These are phyloP conservation scores for Petunia hybrid DNA, from an alignment of 305 asterid genomes.

Conservation along the genomic window DNA sequence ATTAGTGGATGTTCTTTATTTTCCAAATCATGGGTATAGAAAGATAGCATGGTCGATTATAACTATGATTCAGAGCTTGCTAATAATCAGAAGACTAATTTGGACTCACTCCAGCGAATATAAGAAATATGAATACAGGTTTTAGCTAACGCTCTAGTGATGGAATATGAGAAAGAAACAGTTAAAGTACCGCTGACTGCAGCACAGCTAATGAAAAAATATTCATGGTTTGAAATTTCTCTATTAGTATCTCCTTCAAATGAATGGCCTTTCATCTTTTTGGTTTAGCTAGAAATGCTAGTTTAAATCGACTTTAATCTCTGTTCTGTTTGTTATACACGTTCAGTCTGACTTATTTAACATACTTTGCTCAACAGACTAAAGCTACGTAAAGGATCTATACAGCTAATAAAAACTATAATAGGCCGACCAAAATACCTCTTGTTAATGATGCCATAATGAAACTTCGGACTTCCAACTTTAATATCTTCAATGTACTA, in stretches of 20 bases:
- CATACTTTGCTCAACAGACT: neutral
- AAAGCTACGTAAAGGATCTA: neutral
- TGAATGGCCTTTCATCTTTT: neutral
- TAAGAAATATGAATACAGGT: neutral
- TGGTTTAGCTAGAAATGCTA: neutral
- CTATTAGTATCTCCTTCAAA: neutral
- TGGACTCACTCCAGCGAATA: neutral
- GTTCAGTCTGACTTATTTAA: neutral
- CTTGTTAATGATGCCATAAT: conserved; percentile 90
- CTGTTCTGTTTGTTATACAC: neutral
- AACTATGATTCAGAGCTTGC: neutral
- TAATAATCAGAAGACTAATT: conserved; percentile 9
- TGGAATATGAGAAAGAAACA: conserved; percentile 8
- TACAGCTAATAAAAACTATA: neutral
- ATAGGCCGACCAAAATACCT: conserved; percentile 50
- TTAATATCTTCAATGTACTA: conserved; percentile 84
- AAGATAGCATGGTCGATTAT: conserved; percentile 5
- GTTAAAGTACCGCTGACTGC: conserved; percentile 7
- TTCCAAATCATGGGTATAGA: conserved; percentile 15
- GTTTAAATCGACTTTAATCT: neutral
- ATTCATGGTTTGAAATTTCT: neutral
- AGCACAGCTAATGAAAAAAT: neutral
- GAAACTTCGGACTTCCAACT: conserved; percentile 80
- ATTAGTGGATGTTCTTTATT: conserved; percentile 4
- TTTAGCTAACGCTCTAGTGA: conserved; percentile 5